These are phyloP conservation scores for Monosporozyma siamensis DNA, from an alignment of 805 yeast species.

Conservation along the genomic window DNA sequence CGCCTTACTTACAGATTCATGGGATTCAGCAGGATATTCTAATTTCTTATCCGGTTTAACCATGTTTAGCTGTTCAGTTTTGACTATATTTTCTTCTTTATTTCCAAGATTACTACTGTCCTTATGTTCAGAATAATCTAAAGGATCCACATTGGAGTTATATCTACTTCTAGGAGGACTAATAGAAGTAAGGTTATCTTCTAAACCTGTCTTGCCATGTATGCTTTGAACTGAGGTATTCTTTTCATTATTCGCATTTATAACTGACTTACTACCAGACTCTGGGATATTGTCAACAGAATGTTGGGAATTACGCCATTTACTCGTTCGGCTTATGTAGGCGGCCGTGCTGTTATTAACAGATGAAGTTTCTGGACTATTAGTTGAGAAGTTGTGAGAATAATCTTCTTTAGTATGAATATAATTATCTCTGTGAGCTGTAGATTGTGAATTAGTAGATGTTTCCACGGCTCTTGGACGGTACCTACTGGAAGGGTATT, in stretches of 20 bases:
- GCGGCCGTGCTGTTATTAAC: background rate
- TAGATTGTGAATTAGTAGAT: background rate
- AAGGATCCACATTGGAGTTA: constrained; percentile 4
- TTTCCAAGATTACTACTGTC: background rate
- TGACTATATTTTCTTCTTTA: background rate
- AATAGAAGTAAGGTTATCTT: background rate
- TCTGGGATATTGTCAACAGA: background rate
- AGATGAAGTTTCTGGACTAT: background rate
- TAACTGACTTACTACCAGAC: too few relatives aligned
- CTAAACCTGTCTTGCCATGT: background rate
- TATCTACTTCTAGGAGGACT: background rate
- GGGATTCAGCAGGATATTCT: too few relatives aligned
- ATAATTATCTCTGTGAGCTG: background rate
- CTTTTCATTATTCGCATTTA: background rate
- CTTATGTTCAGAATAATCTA: constrained; percentile 3
- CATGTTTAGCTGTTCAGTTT: too few relatives aligned
- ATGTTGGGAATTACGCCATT: background rate
- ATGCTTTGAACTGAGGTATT: background rate
- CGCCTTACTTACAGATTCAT: constrained; percentile 13
- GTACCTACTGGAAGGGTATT: constrained; percentile 15
- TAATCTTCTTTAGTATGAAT: background rate
- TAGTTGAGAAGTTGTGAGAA: background rate
- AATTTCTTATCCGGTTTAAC: too few relatives aligned
- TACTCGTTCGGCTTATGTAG: background rate
- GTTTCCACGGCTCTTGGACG: constrained; percentile 14